Base-by-base conservation (phyloP, 2,329 filamentous ascomycete genomes). In the Cercospora citrullina region DNA sequence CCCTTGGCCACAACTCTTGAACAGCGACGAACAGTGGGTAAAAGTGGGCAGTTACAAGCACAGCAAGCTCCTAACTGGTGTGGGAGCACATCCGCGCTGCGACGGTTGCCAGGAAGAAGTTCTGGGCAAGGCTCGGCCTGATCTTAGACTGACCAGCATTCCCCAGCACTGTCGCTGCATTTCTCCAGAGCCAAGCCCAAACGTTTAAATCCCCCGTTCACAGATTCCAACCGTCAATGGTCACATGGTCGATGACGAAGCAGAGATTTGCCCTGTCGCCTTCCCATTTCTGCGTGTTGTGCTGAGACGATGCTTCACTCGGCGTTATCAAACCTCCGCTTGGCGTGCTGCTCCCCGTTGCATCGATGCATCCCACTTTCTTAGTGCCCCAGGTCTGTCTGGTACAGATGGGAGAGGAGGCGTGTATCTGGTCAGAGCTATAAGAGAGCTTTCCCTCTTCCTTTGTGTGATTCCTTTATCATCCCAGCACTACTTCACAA, bases 1-100 rank as follows among this genome's bases (percentile, higher is more conserved):
- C 64, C 51, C 69, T 70, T 70, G 69, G 69, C 66, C 55, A 28
- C 51, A 59, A 63, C 33, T 65, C 68, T 69, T 69, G 65, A 60
- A 51, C 39, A 8, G 42, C 57, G 10, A 8, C 28, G 7, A n/a
- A 42, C 16, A n/a, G 36, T n/a, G 36, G 36, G 36, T 42, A n/a
- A n/a, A 42, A 42, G 36, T 42, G 36, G 16, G 36, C 36, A 42
- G 3, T 0, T 0, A 3, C 36, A 42, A n/a, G 36, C 36, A n/a
- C 14, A 16, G 36, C 36, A n/a, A 48, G 42, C 39, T 33, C 23
- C 31, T 14, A 16, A 60, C 5, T 55, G 42, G 63, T 60, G 16
- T 31, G n/a, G n/a, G 26, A 28, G 31, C 28, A 45, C 45, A 42
- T 57, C 62, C 62, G 62, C 51, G 62, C 48, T 31, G 26, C 53